These are phyloP conservation scores for Penicillium sp. DNA, from an alignment of 2,329 filamentous ascomycete species.

Conservation along the genomic window DNA sequence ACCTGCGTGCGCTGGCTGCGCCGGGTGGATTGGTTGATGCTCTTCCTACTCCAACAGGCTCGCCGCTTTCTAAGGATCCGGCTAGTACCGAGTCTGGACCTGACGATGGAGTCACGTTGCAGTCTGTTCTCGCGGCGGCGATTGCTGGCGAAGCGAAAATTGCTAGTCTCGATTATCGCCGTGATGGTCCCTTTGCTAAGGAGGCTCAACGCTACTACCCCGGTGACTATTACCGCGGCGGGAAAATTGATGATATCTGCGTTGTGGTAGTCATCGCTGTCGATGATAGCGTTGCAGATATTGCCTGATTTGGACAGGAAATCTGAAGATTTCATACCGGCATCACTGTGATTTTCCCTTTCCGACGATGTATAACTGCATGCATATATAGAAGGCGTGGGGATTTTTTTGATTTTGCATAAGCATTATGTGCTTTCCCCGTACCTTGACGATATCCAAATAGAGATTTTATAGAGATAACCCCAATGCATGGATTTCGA, in stretches of 20 bases:
- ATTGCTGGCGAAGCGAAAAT: constrained; percentile 80
- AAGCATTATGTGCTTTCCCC: background rate
- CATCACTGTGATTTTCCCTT: background rate
- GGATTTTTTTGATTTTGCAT: background rate
- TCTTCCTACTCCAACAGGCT: constrained; percentile 16
- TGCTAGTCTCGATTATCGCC: constrained; percentile 74
- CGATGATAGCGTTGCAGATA: constrained; percentile 47
- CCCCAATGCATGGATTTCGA: background rate
- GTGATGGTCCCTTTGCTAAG: constrained; percentile 91
- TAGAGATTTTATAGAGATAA: background rate
- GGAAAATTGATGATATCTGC: constrained; percentile 95
- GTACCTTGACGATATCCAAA: background rate
- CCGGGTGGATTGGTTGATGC: constrained; percentile 42
- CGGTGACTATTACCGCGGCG: constrained; percentile 80
- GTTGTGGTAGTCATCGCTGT: constrained; percentile 77
- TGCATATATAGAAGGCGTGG: constrained; percentile 6
- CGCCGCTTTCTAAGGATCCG: constrained; percentile 6
- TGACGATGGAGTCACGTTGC: constrained; percentile 56
- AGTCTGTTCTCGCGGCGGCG: constrained; percentile 73
- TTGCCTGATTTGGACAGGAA: background rate
- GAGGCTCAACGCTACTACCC: constrained; percentile 88
- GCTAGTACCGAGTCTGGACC: constrained; percentile 12
- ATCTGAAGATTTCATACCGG: background rate
- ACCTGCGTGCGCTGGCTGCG: constrained; percentile 55
- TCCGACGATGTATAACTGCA: constrained; percentile 5